A percentile compares a stretch with the other conserved stretches of the same genome.
These are phyloP conservation scores for Biscogniauxia sp. DNA, from an alignment of 2,329 filamentous ascomycete genomes.

Conservation along the genomic window DNA sequence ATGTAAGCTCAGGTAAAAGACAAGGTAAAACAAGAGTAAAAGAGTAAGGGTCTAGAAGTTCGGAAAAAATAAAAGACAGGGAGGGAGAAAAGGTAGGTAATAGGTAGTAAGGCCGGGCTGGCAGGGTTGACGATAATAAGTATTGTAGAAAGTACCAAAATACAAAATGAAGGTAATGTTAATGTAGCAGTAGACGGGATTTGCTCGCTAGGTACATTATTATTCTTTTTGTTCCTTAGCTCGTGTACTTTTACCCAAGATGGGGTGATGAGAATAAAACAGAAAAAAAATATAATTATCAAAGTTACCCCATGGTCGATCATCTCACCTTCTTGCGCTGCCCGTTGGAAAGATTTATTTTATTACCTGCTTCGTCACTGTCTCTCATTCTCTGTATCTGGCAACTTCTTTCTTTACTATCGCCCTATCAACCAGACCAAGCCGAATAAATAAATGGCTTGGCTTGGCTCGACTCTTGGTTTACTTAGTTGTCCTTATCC, in stretches of 20 bases:
- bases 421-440: neutral
- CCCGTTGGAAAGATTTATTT: no score
- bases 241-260: neutral
- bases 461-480: neutral
- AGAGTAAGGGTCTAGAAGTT: neutral
- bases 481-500: neutral
- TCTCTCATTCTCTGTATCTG: neutral
- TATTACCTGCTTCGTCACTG: neutral
- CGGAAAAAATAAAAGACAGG: neutral
- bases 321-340: no score
- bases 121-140: no score
- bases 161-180: neutral
- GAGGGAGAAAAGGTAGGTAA: no score
- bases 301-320: neutral
- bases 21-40: neutral
- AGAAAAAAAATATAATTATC: neutral
- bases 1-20: neutral
- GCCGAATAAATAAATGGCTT: neutral
- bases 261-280: neutral
- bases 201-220: neutral
- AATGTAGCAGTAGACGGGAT: neutral
- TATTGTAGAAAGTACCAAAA: neutral
- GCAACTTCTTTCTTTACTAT: no score
- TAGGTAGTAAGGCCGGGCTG: no score
- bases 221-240: neutral